Evolutionary conservation across 305 asterid genomes (phyloP).

Genomic region (Lippia alba): DNA sequence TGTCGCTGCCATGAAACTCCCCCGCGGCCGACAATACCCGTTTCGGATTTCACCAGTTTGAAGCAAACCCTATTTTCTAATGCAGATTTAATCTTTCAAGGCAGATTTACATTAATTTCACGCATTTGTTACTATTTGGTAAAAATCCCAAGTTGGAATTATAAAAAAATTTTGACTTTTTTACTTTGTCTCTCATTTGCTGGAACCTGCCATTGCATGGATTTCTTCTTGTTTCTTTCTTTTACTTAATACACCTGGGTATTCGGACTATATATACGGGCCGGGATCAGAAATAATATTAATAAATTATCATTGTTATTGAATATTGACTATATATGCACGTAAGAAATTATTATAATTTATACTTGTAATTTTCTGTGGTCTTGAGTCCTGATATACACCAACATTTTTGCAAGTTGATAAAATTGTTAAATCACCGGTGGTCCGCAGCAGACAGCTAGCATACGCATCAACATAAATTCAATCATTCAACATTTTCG

Average conservation of each 20-base stretch:
- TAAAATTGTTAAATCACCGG: slow-evolving; percentile 23
- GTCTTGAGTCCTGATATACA: background rate
- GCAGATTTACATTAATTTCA: slow-evolving; percentile 20
- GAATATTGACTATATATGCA: background rate
- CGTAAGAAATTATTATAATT: background rate
- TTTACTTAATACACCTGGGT: slow-evolving; percentile 5
- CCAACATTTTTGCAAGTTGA: slow-evolving; percentile 25
- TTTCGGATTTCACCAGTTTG: slow-evolving; percentile 39
- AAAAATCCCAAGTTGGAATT: background rate
- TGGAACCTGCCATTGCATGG: slow-evolving; percentile 30
- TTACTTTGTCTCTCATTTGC: slow-evolving; percentile 28
- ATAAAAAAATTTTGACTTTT: slow-evolving; percentile 33
- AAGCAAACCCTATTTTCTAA: slow-evolving; percentile 35
- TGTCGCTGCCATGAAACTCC: slow-evolving; percentile 36
- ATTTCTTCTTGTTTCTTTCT: slow-evolving; percentile 18
- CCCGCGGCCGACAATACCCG: slow-evolving; percentile 44
- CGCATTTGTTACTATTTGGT: background rate
- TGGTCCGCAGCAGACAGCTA: slow-evolving; percentile 39
- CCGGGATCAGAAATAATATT: background rate
- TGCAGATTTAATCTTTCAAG: slow-evolving; percentile 24
- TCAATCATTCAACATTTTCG: slow-evolving; percentile 31
- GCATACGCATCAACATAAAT: slow-evolving; percentile 16
- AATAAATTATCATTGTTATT: background rate
- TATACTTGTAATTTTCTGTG: background rate
- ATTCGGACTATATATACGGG: background rate